Evolutionary conservation across 1,284 basidiomycete genomes (phyloP), one percentile per base, ranked within the genome.

Genomic region (Microbotryum silenes-acaulis): DNA sequence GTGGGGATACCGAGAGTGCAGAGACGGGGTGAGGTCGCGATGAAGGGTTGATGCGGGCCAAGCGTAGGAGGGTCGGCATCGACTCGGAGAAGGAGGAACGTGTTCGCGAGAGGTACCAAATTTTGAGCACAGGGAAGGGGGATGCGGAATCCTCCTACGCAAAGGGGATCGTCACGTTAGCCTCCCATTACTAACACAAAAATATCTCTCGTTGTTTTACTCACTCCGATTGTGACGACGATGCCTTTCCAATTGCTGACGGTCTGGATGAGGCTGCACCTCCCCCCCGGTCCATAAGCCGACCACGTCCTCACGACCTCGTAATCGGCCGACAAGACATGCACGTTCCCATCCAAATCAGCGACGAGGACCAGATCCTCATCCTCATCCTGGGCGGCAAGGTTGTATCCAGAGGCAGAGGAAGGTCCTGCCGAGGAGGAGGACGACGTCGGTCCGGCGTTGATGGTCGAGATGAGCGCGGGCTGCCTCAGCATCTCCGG

Each of bases 61-160:
- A 93, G 77, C 46, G 93, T 78, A 47, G 80, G 75, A 7, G 91
- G 89, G 2, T 80, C 76, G 45, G 80, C 80, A 0, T 23, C 29
- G 31, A n/a, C 16, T 42, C 37, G 23, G 48, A 27, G 54, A 31
- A 5, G 18, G 47, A 7, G 3, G 51, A 1, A 73, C 83, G 85
- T 78, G 85, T 88, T 73, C 90, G 82, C 46, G 83, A 80, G 25
- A 96, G 75, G 74, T 92, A 88, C 91, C 91, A 96, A 51, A 96
- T 84, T 75, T 91, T 93, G 60, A 96, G 78, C 21, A 92, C 20
- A 0, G 67, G 62, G 45, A 60, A 64, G 4, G 57, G 66, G 6
- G 60, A 60, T 20, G 57, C 59, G 21, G 51, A 46, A 23, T 64
- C 68, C 52, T 65, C 66, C 66, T 65, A 42, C 18, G 20, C 27